Evolutionary conservation across 805 yeast species (phyloP).

Genomic region (Pichia cephalocereana): DNA sequence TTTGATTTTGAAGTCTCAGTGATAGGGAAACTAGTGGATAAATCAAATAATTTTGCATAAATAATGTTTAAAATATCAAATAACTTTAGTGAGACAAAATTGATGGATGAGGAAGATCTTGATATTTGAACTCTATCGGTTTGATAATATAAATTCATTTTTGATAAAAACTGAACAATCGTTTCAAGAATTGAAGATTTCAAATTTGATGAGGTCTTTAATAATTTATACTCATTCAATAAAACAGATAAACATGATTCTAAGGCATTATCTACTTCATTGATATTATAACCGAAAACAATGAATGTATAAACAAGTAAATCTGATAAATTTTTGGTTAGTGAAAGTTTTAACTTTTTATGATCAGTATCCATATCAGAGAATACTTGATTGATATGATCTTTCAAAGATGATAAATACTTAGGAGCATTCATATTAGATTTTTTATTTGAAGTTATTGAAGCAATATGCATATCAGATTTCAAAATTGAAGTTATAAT

Average conservation of each 20-base stretch:
- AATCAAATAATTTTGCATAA: constrained; percentile 18
- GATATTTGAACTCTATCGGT: constrained; percentile 20
- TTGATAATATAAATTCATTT: constrained; percentile 23
- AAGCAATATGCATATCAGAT: constrained; percentile 22
- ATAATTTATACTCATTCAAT: constrained; percentile 12
- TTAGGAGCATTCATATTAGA: constrained; percentile 11
- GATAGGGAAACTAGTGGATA: constrained; percentile 2
- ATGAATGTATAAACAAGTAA: constrained; percentile 24
- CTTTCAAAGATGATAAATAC: constrained; percentile 17
- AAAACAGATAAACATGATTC: constrained; percentile 18
- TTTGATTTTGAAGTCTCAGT: not conserved
- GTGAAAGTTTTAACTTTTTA: constrained; percentile 21
- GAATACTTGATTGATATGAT: constrained; percentile 14
- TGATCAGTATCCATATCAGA: constrained; percentile 20
- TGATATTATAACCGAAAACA: constrained; percentile 20
- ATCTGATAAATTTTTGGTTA: constrained; percentile 25
- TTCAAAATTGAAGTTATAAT: constrained; percentile 21
- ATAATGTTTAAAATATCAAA: constrained; percentile 21
- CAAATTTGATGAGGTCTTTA: constrained; percentile 8
- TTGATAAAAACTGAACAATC: constrained; percentile 23
- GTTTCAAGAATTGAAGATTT: constrained; percentile 23
- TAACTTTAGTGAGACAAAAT: constrained; percentile 23
- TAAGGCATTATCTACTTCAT: constrained; percentile 19
- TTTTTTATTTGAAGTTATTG: constrained; percentile 19
- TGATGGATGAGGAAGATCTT: constrained; percentile 15